These are phyloP conservation scores for Pelagomonas calceolata DNA, from an alignment of 108 stramenopile species.

Conservation along the genomic window DNA sequence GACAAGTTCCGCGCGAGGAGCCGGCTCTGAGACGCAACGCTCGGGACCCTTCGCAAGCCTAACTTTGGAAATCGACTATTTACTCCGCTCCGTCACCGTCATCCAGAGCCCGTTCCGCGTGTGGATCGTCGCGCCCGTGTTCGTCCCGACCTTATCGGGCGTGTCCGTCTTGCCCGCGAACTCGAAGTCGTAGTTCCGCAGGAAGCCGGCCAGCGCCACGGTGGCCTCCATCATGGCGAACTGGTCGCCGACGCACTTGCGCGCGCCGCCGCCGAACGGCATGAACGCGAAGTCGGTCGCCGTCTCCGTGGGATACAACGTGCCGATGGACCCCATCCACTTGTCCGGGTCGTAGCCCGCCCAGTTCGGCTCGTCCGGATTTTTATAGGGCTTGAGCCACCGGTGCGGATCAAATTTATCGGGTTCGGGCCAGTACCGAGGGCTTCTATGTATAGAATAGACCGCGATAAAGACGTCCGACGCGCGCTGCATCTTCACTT, in stretches of 20 bases:
- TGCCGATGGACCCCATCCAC: conserved; percentile 58
- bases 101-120: conserved; percentile 79
- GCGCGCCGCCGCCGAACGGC: conserved; percentile 80
- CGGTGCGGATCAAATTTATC: conserved; percentile 72
- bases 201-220: conserved; percentile 76
- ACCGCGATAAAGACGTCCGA: conserved; percentile 82
- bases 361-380: conserved; percentile 78
- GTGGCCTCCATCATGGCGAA: conserved; percentile 87
- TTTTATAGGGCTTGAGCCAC: conserved; percentile 65
- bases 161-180: conserved; percentile 61
- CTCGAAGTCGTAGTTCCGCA: conserved; percentile 80
- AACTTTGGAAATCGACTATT: no score
- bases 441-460: conserved; percentile 85
- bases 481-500: conserved; percentile 21
- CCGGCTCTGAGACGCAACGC: no score
- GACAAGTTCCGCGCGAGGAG: no score
- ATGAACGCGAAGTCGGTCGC: conserved; percentile 77
- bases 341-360: conserved; percentile 73
- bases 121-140: conserved; percentile 91
- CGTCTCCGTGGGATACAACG: conserved; percentile 82
- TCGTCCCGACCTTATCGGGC: conserved; percentile 85
- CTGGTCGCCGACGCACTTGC: conserved; percentile 93
- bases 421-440: conserved; percentile 78
- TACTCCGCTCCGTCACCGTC: conserved; percentile 33
- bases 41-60: no score